A percentile compares a stretch with the other conserved stretches of the same genome.
Evolutionary conservation across 2,329 filamentous ascomycete genomes (phyloP).

Genomic region (Hortaea werneckii): DNA sequence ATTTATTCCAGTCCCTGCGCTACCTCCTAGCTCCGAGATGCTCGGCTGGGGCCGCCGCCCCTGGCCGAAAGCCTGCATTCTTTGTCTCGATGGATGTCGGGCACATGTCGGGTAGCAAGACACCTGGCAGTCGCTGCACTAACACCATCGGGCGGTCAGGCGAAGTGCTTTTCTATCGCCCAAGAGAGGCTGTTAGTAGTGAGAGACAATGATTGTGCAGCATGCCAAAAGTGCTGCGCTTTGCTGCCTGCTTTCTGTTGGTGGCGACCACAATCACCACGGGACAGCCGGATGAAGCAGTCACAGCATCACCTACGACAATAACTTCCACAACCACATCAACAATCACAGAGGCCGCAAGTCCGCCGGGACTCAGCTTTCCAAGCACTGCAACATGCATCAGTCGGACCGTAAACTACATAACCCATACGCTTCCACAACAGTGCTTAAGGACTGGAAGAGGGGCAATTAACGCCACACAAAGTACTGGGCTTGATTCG

Average conservation of each 20-base stretch:
- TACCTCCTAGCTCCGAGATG: too few species aligned
- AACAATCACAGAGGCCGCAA: neutral
- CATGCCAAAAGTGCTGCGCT: conserved; percentile 17
- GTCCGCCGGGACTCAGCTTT: neutral
- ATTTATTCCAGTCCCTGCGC: too few species aligned
- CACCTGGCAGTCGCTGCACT: neutral
- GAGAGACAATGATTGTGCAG: conserved; percentile 4
- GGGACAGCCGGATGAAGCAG: neutral
- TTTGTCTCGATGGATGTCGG: neutral
- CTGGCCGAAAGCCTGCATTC: neutral
- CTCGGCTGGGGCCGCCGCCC: too few species aligned
- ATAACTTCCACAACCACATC: too few species aligned
- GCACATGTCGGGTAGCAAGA: neutral
- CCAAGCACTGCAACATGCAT: conserved; percentile 30
- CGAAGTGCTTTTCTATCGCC: neutral
- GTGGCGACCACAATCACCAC: conserved; percentile 6
- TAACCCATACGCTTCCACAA: conserved; percentile 66
- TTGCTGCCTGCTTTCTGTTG: conserved; percentile 11
- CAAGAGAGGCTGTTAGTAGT: neutral
- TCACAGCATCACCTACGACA: too few species aligned
- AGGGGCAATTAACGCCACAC: neutral
- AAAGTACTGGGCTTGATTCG: neutral
- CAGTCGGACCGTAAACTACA: conserved; percentile 65
- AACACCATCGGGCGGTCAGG: neutral
- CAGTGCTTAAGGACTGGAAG: conserved; percentile 62